These are phyloP conservation scores for Mycena amicta DNA, from an alignment of 768 basidiomycete genomes.

Conservation along the genomic window DNA sequence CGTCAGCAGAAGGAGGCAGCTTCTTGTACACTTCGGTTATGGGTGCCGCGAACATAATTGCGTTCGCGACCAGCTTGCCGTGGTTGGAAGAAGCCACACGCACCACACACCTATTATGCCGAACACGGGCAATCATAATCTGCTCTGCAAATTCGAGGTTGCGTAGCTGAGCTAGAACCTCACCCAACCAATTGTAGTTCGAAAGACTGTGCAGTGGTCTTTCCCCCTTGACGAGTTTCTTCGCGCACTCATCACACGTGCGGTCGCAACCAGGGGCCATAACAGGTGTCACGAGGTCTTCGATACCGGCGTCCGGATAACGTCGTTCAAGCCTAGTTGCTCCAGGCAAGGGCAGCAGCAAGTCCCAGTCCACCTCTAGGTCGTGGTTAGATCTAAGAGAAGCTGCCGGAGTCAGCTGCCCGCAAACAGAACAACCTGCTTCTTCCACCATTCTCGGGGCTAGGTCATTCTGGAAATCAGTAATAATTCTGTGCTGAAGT, in stretches of 20 bases:
- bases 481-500: neutral
- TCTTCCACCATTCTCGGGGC: neutral
- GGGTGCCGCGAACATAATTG: slow-evolving; percentile 28
- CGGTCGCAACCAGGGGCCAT: neutral
- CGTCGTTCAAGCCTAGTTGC: neutral
- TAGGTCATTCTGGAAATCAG: neutral
- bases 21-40: slow-evolving; percentile 22
- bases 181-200: slow-evolving; percentile 4
- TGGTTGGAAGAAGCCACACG: neutral
- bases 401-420: neutral
- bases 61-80: slow-evolving; percentile 29
- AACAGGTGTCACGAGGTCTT: neutral
- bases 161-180: slow-evolving; percentile 1
- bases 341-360: too few species aligned
- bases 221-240: neutral
- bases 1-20: slow-evolving; percentile 23
- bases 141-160: neutral
- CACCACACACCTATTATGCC: slow-evolving; percentile 3
- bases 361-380: neutral
- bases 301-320: neutral
- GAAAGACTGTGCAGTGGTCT: neutral
- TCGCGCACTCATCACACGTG: neutral
- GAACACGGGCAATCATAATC: neutral
- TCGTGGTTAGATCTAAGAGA: neutral
- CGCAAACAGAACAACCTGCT: neutral